Base-by-base conservation (phyloP, 2,329 filamentous ascomycete species). In the Aspergillus fumigatiaffinis region DNA sequence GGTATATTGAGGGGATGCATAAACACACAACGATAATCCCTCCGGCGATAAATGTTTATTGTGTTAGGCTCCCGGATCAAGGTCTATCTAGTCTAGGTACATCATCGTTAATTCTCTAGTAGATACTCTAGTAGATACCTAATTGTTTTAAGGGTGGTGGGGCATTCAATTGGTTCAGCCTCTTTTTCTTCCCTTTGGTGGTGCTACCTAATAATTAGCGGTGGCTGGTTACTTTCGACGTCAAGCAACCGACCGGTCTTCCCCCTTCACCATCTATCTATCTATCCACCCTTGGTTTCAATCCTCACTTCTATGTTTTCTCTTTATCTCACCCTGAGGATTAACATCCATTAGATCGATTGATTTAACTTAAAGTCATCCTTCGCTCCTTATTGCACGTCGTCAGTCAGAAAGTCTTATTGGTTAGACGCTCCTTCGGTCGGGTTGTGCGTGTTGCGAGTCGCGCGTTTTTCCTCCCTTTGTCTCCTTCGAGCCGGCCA, bases 381-480 rank as follows among this genome's bases (percentile, higher is more conserved):
- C 10, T 46, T 21, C 42, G 42, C 21, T 46, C 42, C n/a, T 46
- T 46, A 46, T 20, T 46, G 21, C 42, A 20, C 42, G 42, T 46
- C n/a, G 4, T 20, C 41, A 2, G n/a, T 23, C 42, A 20, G 20
- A 46, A 23, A 21, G 20, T 10, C n/a, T 21, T 5, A 20, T 46
- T 46, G 42, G 23, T 20, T 46, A 10, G 20, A 20, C 42, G 42
- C 42, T 46, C 42, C 42, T 46, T 46, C 42, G 42, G 42, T 46
- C 12, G 42, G 42, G 42, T 46, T 46, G 32, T 38, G 32, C 32
- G 32, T 38, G 32, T 38, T 38, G 32, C 14, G 14, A 23, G 48
- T 60, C 59, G 61, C 59, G 59, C 61, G 60, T 62, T 49, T 60
- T 55, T 52, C 50, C 57, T 60, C 59, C 59, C 60, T 60, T 60